phyloP scores from a whole-genome alignment of 208 protist species.

The Trypanosoma cruzi region DNA sequence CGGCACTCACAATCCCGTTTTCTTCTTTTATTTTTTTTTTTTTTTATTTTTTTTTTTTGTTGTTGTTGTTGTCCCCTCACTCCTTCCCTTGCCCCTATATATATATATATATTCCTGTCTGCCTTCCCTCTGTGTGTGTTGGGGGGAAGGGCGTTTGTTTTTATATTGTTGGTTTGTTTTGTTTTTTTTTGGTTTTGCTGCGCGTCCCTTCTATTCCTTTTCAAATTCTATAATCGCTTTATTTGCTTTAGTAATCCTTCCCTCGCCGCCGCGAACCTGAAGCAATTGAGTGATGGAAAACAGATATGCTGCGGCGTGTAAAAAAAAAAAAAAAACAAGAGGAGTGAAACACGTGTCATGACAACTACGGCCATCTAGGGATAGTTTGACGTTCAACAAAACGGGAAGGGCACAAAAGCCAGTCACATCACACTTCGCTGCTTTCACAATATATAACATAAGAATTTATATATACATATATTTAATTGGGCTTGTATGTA shows the following conservation, averaged over 20 bases:
- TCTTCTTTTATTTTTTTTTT: neutral
- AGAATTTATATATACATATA: too few relatives aligned
- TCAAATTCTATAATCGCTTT: conserved; percentile 1
- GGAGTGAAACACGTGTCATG: too few relatives aligned
- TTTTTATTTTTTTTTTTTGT: conserved; percentile 4
- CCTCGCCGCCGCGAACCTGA: neutral
- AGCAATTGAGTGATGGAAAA: neutral
- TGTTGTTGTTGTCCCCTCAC: conserved; percentile 1
- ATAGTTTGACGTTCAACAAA: too few relatives aligned
- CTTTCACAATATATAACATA: too few relatives aligned
- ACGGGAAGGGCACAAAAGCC: too few relatives aligned
- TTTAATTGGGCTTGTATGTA: too few relatives aligned
- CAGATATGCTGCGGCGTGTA: neutral
- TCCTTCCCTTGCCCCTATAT: too few relatives aligned
- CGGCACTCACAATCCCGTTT: too few relatives aligned
- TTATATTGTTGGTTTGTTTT: neutral
- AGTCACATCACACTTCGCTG: too few relatives aligned
- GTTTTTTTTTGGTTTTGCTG: conserved; percentile 3
- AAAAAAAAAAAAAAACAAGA: neutral
- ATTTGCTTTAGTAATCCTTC: neutral
- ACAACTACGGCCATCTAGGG: too few relatives aligned
- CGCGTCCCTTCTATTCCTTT: conserved; percentile 5
- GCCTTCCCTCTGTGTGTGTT: too few relatives aligned
- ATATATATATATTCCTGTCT: too few relatives aligned
- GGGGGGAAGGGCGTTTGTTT: neutral